phyloP scores from a whole-genome alignment of 352 stramenopile genomes.

The Thalassiosira mediterranea region DNA sequence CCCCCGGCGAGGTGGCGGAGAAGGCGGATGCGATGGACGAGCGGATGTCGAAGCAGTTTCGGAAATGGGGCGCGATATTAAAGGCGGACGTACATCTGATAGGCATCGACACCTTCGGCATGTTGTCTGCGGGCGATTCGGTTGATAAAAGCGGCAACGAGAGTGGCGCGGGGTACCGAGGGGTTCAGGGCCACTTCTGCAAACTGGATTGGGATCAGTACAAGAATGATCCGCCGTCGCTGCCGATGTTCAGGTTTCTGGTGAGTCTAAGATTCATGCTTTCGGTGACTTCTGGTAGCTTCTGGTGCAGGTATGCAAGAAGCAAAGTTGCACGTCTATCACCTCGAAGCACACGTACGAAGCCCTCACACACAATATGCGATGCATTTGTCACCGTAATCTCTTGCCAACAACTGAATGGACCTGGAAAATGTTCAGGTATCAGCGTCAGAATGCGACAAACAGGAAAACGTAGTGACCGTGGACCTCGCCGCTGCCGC shows the following conservation, averaged over 20 bases:
- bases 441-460: constrained; percentile 41
- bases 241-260: constrained; percentile 55
- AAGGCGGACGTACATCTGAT: constrained; percentile 36
- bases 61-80: constrained; percentile 20
- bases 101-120: constrained; percentile 11
- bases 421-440: no score
- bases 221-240: constrained; percentile 61
- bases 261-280: constrained; percentile 19
- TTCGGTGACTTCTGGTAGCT: constrained; percentile 11
- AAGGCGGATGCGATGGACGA: constrained; percentile 8
- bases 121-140: no score
- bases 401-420: constrained; percentile 34
- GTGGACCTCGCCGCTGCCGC: constrained; percentile 32
- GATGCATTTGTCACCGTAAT: constrained; percentile 15
- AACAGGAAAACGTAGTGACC: constrained; percentile 24
- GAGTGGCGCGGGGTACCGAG: constrained; percentile 33
- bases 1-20: neutral
- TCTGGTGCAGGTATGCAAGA: no score
- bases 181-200: constrained; percentile 66
- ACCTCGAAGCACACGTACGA: constrained; percentile 13
- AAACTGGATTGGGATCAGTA: constrained; percentile 75
- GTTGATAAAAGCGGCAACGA: neutral
- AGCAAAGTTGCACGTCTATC: constrained; percentile 50
- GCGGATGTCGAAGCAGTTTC: constrained; percentile 6
- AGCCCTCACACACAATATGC: constrained; percentile 29